Evolutionary conservation across 805 yeast genomes (phyloP), one percentile per base, ranked within the genome.

Genomic region (Sporopachydermia quercuum): DNA sequence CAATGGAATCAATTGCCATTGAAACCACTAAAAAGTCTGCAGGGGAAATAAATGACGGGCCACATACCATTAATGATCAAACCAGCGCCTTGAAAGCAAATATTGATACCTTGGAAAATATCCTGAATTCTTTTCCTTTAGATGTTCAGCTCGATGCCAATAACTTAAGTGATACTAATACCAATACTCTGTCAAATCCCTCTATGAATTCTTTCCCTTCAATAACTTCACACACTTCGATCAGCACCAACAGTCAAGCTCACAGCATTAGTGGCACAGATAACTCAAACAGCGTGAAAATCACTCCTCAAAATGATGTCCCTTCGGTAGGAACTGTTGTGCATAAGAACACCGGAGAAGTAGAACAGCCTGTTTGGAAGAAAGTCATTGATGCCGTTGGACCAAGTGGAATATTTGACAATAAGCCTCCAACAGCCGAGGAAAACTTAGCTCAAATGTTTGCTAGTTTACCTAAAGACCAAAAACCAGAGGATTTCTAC

Each of bases 21-120:
- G 18, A 78, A 63, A 47, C 58, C 63, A 0, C 84, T 74, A n/a
- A 68, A 65, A 1, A 81, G 56, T 18, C 66, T 59, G 35, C 81
- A 61, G 0, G 87, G 87, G 42, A 78, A 67, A 40, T 66, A 66
- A 14, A 75, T 49, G n/a, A n/a, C n/a, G n/a, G n/a, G n/a, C n/a
- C n/a, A n/a, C n/a, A n/a, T n/a, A n/a, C n/a, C n/a, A n/a, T n/a
- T n/a, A n/a, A n/a, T n/a, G n/a, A n/a, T n/a, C n/a, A n/a, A n/a
- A n/a, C n/a, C n/a, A n/a, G n/a, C n/a, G n/a, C n/a, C n/a, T n/a
- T n/a, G n/a, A n/a, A n/a, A n/a, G n/a, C 30, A 23, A n/a, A 8
- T 23, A n/a, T 23, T n/a, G n/a, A n/a, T n/a, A 23, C 30, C 8
- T n/a, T 23, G 30, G 30, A 23, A 8, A 8, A n/a, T 23, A 23